Evolutionary conservation across 495 filamentous ascomycete species (phyloP), one percentile per base, ranked within the genome.

Genomic region (Penicillium steckii): DNA sequence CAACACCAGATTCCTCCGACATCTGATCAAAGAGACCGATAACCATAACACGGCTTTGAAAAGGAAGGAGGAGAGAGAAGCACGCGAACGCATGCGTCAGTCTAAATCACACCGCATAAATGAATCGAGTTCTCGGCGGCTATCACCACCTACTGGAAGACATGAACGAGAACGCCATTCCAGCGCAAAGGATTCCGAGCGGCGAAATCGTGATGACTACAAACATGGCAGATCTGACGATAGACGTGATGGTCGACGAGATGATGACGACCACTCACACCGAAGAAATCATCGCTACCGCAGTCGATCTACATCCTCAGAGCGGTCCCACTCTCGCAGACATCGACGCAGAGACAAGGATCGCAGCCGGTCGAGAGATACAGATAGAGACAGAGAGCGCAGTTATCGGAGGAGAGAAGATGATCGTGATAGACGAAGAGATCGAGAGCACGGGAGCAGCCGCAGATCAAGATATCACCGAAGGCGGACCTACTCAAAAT

Each of bases 1-100:
- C 12, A 97, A 98, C 59, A 96, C 88, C 0, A 78, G 89, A 37
- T 97, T 97, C 58, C 75, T 98, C 10, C 83, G 85, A 22, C 89
- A 94, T 56, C 88, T 97, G 46, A 88, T 98, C 57, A 86, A 85
- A 51, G 87, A 95, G 50, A 93, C 90, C 1, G 88, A 94, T 53
- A 89, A 58, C 46, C 94, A 98, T 68, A 98, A 98, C 80, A 82
- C 89, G 10, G 88, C 91, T 5, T 75, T 97, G 47, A 81, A 86
- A 33, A 89, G 85, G 0, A 96, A 87, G 56, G 93, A 97, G 65
- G 83, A 85, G 32, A 82, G 76, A 46, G 84, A 86, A 33, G 70
- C 81, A 53, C 62, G 84, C 75, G 73, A 77, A 17, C 75, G 81
- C 35, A 73, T 86, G 53, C 79, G 75, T 48, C 64, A 68, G 67